Base-by-base conservation (phyloP, 164 flowering plant genomes). In the Macadamia integrifolia region DNA sequence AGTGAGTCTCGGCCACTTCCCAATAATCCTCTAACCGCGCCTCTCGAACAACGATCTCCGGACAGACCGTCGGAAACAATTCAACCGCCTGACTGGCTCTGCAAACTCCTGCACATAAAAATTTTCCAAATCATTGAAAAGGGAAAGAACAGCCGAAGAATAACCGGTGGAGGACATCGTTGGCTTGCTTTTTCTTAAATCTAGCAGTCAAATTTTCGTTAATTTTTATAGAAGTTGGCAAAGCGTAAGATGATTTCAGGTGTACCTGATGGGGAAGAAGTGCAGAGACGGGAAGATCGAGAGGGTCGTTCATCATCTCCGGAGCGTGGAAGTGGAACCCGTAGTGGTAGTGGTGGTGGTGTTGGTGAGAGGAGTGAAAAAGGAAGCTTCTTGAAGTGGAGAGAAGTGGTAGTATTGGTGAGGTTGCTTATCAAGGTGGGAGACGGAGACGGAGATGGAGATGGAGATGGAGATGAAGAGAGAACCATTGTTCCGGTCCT, bases 1-100 rank as follows among this genome's bases (percentile, higher is more conserved):
- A 94, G 71, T 94, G 98, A n/a, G 98, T 94, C 80, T 94, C 98
- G 40, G 91, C 97, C 62, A 94, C 95, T 77, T 91, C 98, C 98
- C 98, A 94, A 69, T 85, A 85, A 71, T 94, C 98, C 80, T 91
- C 96, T 70, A 90, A n/a, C 74, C 96, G 81, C n/a, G 98, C 98
- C 80, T 94, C 97, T 65, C 98, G 80, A 44, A 94, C 98, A 75
- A 88, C 87, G 61, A 94, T 78, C 67, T 82, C 91, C 9, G 97
- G 94, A 60, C 84, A 80, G 18, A 81, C 62, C 2, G 84, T 73
- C n/a, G 97, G 92, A 75, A 85, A 93, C 28, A 93, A 77, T 40
- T 91, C 98, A 60, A 75, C 50, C 1, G 50, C 50, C 7, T 46
- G 50, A 46, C 50, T 46, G 13, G 50, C 50, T 46, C 13, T 46